Percentiles rank a stretch among this genome's conserved stretches.
Evolutionary conservation across 257 asterid species (phyloP).

Genomic region (Gynochthodes officinalis): DNA sequence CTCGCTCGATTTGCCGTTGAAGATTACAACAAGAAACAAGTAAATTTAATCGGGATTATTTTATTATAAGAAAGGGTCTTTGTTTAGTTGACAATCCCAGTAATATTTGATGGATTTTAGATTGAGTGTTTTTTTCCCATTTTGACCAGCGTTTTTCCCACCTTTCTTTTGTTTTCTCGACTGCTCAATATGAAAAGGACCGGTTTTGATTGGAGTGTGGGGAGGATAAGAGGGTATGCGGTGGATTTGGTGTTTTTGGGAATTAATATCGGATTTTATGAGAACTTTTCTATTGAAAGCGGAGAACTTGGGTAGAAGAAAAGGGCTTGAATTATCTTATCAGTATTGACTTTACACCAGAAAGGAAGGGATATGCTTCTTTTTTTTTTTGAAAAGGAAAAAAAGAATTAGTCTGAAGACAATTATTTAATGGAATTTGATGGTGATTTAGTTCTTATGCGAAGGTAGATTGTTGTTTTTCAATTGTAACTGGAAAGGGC

Average conservation of each 20-base stretch:
- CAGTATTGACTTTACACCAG: background rate
- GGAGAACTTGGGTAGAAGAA: background rate
- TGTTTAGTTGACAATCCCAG: background rate
- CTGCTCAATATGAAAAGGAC: background rate
- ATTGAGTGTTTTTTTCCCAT: too few species aligned
- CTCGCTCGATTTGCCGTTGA: slow-evolving; percentile 84
- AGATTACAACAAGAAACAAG: slow-evolving; percentile 70
- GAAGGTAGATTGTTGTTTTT: too few species aligned
- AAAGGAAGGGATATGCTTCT: too few species aligned
- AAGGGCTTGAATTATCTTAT: background rate
- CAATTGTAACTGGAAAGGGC: background rate
- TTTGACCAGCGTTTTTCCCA: background rate
- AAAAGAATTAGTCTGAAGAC: too few species aligned
- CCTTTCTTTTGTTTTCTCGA: background rate
- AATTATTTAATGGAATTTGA: background rate
- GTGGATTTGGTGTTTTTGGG: background rate
- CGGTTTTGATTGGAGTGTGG: background rate
- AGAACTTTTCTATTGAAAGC: background rate
- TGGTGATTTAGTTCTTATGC: background rate
- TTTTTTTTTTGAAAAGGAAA: too few species aligned
- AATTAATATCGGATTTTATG: background rate
- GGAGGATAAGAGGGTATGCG: background rate
- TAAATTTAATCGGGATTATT: slow-evolving; percentile 11
- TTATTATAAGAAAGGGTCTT: background rate
- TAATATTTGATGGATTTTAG: background rate